Evolutionary conservation across 495 filamentous ascomycete genomes (phyloP), one percentile per base, ranked within the genome.

Genomic region (Lasiosphaeria hispida): DNA sequence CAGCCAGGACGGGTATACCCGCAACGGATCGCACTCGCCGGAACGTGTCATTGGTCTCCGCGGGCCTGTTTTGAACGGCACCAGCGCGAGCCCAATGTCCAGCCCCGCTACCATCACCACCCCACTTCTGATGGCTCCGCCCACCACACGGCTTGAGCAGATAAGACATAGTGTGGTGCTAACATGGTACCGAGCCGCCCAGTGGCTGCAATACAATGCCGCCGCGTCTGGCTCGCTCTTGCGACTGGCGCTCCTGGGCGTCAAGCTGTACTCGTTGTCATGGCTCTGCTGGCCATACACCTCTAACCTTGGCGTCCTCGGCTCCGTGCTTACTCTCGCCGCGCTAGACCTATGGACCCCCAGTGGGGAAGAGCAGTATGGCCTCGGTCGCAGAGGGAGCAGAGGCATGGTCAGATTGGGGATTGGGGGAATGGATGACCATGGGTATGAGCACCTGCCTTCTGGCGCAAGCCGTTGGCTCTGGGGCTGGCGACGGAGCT

Each of bases 121-220:
- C 34, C 76, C 80, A 0, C 68, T 87, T 40, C 78, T 88, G 30
- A 79, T 90, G 63, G 76, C 85, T 7, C 86, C 87, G 15, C 86
- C 78, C 41, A 65, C 66, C 38, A 75, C 73, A 19, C 57, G 62
- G 1, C 47, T 78, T 43, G 63, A 73, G 57, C 58, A 75, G 36
- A 47, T 79, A 6, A 63, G 69, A 58, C 60, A 80, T 61, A 44
- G 58, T 53, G 47, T 66, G 42, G 30, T 59, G 47, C 35, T 78
- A 19, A 69, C 51, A 45, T 63, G 62, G 59, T 74, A 65, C 63
- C 60, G 55, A 39, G 59, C 58, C 50, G 14, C 8, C 38, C 53
- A 42, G 13, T 72, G 64, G 62, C 53, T 61, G 53, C 59, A 49
- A 0, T 52, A 44, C 11, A 62, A 69, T 48, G 61, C 56, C 4